Conservation (phyloP, 2,329 filamentous ascomycete species). For the Xylaria multiplex region DNA sequence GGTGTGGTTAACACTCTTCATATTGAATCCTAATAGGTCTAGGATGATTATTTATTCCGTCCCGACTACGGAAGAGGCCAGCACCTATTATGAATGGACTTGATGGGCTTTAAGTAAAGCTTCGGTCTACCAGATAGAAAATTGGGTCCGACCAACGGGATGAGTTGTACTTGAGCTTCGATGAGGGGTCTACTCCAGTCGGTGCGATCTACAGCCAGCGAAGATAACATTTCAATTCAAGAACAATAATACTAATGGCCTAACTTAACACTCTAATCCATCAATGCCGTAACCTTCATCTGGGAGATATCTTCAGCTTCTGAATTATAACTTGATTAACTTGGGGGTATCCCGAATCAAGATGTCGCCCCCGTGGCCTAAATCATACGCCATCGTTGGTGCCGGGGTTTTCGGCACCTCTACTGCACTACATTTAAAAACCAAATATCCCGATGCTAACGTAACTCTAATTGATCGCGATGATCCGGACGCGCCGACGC, state of each 20-base stretch:
- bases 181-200: slow-evolving; percentile 29
- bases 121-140: slow-evolving; percentile 10
- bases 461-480: slow-evolving; percentile 69
- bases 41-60: neutral
- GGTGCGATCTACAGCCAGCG: slow-evolving; percentile 10
- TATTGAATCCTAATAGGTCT: neutral
- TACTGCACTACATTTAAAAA: slow-evolving; percentile 71
- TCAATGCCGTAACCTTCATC: neutral
- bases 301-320: neutral
- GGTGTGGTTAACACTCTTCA: neutral
- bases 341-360: neutral
- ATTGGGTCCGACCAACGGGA: slow-evolving; percentile 20
- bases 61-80: neutral
- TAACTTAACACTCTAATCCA: neutral
- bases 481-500: slow-evolving; percentile 57
- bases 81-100: neutral
- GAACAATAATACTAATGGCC: neutral
- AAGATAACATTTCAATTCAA: neutral
- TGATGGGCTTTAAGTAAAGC: neutral
- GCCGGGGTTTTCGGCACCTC: slow-evolving; percentile 73
- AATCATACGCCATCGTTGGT: slow-evolving; percentile 68
- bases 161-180: slow-evolving; percentile 6
- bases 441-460: slow-evolving; percentile 58
- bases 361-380: slow-evolving; percentile 17
- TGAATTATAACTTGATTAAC: neutral